A percentile compares a stretch with the other conserved stretches of the same genome.
Evolutionary conservation across 2,329 filamentous ascomycete species (phyloP).

Genomic region (Fusarium sp.): DNA sequence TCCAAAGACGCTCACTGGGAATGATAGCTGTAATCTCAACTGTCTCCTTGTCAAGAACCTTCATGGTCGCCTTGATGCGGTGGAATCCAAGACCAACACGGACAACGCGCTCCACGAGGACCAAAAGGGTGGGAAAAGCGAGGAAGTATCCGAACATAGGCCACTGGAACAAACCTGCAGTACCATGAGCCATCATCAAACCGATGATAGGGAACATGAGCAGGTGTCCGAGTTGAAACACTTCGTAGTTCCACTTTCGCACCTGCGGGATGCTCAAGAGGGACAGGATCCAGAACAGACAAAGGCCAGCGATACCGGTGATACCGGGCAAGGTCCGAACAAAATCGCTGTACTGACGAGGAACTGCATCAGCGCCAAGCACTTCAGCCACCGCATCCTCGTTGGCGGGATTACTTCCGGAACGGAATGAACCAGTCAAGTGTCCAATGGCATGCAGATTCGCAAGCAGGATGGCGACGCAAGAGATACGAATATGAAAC

Average conservation of each 20-base stretch:
- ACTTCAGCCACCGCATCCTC: slow-evolving; percentile 58
- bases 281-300: slow-evolving; percentile 62
- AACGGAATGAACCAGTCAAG: slow-evolving; percentile 63
- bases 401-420: slow-evolving; percentile 58
- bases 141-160: slow-evolving; percentile 69
- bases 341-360: slow-evolving; percentile 59
- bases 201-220: slow-evolving; percentile 70
- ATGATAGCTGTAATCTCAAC: slow-evolving; percentile 62
- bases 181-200: slow-evolving; percentile 66
- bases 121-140: slow-evolving; percentile 63
- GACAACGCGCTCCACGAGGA: slow-evolving; percentile 61
- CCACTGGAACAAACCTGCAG: slow-evolving; percentile 61
- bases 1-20: slow-evolving; percentile 61
- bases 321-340: slow-evolving; percentile 61
- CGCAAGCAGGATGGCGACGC: slow-evolving; percentile 61
- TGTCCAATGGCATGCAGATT: slow-evolving; percentile 67
- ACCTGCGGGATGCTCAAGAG: slow-evolving; percentile 63
- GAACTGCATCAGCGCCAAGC: slow-evolving; percentile 58
- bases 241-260: slow-evolving; percentile 64
- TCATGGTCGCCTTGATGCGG: slow-evolving; percentile 59
- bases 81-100: slow-evolving; percentile 61
- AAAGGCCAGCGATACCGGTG: slow-evolving; percentile 61
- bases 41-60: slow-evolving; percentile 64
- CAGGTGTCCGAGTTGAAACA: slow-evolving; percentile 68
- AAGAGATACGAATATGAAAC: slow-evolving; percentile 67